Evolutionary conservation across 768 basidiomycete genomes (phyloP).

Genomic region (Kwoniella heveanensis): DNA sequence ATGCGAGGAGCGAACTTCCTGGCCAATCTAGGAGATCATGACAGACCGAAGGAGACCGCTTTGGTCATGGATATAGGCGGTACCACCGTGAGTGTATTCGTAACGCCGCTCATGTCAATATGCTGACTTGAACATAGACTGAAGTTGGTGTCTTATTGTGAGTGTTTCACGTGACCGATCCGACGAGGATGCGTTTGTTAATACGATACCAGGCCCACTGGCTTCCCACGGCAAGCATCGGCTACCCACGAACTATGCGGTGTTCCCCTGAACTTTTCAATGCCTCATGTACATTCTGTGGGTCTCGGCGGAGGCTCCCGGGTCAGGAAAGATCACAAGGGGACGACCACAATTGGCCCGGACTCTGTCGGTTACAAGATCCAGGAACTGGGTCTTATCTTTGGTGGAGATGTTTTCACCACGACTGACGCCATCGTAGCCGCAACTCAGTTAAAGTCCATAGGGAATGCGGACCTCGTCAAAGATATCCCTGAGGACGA

Average conservation of each 20-base stretch:
- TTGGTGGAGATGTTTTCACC: conserved; percentile 65
- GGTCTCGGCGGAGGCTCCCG: conserved; percentile 69
- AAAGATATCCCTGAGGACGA: conserved; percentile 39
- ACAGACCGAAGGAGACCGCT: conserved; percentile 28
- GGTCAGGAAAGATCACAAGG: conserved; percentile 56
- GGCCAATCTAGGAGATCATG: conserved; percentile 57
- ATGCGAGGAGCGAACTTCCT: conserved; percentile 71
- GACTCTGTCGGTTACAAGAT: conserved; percentile 68
- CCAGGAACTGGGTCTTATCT: conserved; percentile 58
- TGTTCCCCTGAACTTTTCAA: conserved; percentile 61
- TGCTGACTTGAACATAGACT: conserved; percentile 11
- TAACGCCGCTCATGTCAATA: not conserved
- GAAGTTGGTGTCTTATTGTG: conserved; percentile 48
- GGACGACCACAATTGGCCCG: conserved; percentile 64
- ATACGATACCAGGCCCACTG: conserved; percentile 68
- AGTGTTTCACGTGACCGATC: conserved; percentile 63
- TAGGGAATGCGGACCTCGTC: conserved; percentile 52
- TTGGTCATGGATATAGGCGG: conserved; percentile 68
- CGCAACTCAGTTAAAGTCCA: conserved; percentile 33
- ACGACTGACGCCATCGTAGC: conserved; percentile 66
- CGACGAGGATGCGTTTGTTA: too few relatives aligned
- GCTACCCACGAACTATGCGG: conserved; percentile 67
- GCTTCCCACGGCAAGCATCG: conserved; percentile 66
- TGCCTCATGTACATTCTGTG: conserved; percentile 59
- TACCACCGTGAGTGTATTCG: conserved; percentile 57